A percentile compares a stretch with the other conserved stretches of the same genome.
Conservation (phyloP, 768 basidiomycete genomes). For the Leccinum obscurum region DNA sequence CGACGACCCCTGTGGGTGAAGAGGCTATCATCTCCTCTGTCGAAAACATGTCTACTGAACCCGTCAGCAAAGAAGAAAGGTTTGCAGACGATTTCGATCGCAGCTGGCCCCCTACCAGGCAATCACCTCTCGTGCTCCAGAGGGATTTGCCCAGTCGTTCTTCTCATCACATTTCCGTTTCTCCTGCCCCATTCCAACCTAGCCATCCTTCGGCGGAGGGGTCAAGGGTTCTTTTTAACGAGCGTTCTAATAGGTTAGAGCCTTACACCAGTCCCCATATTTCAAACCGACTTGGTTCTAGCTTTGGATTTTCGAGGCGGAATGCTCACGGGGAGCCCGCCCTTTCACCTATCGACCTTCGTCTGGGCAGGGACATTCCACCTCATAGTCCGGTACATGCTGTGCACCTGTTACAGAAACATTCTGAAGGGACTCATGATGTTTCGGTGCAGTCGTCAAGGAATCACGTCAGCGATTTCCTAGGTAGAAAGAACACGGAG, state of each 20-base stretch:
- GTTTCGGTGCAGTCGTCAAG: conserved; percentile 18
- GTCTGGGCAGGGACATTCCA: conserved; percentile 46
- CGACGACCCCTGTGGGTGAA: conserved; percentile 18
- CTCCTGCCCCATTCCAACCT: conserved; percentile 39
- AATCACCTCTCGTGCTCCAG: conserved; percentile 44
- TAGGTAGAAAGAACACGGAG: conserved; percentile 19
- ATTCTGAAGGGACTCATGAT: conserved; percentile 26
- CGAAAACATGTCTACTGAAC: conserved; percentile 32
- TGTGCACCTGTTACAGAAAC: conserved; percentile 65
- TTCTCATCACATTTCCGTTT: conserved; percentile 33
- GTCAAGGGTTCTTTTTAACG: conserved; percentile 90
- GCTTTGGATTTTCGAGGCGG: conserved; percentile 40
- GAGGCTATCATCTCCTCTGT: conserved; percentile 18
- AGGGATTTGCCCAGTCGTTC: conserved; percentile 40
- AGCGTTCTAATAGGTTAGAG: conserved; percentile 87
- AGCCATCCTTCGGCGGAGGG: conserved; percentile 53
- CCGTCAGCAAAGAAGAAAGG: conserved; percentile 80
- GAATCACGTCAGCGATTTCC: conserved; percentile 19
- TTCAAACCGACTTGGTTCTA: conserved; percentile 39
- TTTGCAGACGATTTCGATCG: conserved; percentile 95
- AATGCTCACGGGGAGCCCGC: conserved; percentile 44
- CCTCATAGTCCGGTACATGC: conserved; percentile 40
- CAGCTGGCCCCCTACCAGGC: conserved; percentile 84
- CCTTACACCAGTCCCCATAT: conserved; percentile 64
- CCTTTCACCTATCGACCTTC: conserved; percentile 42